Base-by-base conservation (phyloP, 1,284 basidiomycete genomes). In the Irpex lacteus region DNA sequence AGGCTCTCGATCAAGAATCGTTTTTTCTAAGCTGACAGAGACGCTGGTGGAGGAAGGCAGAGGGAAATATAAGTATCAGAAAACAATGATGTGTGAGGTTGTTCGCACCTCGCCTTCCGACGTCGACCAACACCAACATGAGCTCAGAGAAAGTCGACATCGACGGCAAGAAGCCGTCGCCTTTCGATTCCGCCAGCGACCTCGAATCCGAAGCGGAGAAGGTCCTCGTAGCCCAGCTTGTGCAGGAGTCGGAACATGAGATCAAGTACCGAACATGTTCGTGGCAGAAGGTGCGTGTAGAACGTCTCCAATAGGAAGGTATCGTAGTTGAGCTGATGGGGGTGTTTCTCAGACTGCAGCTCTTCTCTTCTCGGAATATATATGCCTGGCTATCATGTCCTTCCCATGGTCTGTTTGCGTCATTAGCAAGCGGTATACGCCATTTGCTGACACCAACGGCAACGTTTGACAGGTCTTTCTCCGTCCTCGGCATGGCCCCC, bases 401-500 rank as follows among this genome's bases (percentile, higher is more conserved):
- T 84, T 85, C 70, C 83, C 83, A 9, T 83, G 78, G 76, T 80
- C 40, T 21, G 72, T 34, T 70, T 36, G 58, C 18, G n/a, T 61
- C 21, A 4, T 11, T 5, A 21, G 44, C 18, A 4, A 53, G 21
- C 15, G 15, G 21, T 19, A 18, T 18, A 70, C 63, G 47, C 55
- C 58, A 13, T 59, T 32, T 4, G 26, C 18, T 40, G 15, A 59
- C n/a, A 32, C 69, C 69, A 56, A 68, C 73, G 32, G 32, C 38
- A 67, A 66, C 26, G 19, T 6, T 71, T 69, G 49, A 66, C 64
- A 81, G 78, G 75, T 83, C 84, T 2, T 85, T 80, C 71, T 82
- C 84, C n/a, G 80, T 86, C 19, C 81, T 87, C 38, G 84, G 83
- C 0, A 72, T 87, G 65, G 83, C 84, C 4, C 79, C 83, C 1